phyloP scores from a whole-genome alignment of 495 filamentous ascomycete genomes.

The Neurospora tetrasperma region DNA sequence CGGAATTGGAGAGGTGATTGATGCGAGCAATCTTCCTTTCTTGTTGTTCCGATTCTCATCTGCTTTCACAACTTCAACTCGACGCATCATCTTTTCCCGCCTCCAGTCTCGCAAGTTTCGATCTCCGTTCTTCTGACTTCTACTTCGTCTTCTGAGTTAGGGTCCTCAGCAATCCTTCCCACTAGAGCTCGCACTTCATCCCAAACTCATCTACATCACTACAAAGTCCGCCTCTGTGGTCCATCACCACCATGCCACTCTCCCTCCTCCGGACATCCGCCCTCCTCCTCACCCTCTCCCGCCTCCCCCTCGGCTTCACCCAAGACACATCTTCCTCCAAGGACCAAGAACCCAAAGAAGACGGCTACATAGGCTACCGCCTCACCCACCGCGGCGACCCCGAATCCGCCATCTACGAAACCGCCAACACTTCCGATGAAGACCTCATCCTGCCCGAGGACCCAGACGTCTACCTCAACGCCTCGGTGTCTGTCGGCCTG shows the following conservation, averaged over 20 bases:
- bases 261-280: slow-evolving; percentile 15
- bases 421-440: slow-evolving; percentile 32
- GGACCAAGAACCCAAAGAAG: slow-evolving; percentile 1
- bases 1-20: neutral
- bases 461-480: slow-evolving; percentile 49
- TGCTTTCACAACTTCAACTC: neutral
- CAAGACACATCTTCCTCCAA: neutral
- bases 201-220: no score
- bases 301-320: slow-evolving; percentile 14
- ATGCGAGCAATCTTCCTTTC: neutral
- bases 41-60: neutral
- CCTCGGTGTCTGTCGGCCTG: slow-evolving; percentile 39
- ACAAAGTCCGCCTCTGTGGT: no score
- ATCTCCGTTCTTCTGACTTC: neutral
- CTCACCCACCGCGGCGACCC: slow-evolving; percentile 39
- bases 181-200: neutral
- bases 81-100: neutral
- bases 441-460: slow-evolving; percentile 26
- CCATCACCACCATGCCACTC: slow-evolving; percentile 10
- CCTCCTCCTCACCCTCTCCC: slow-evolving; percentile 14
- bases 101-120: neutral
- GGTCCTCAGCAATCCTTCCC: no score
- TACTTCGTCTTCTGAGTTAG: neutral
- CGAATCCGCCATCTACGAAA: slow-evolving; percentile 39
- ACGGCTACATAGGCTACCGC: slow-evolving; percentile 46